Percentiles rank a stretch among this genome's conserved stretches.
Evolutionary conservation across 805 yeast species (phyloP).

Genomic region (Suhomyces xylopsoci): DNA sequence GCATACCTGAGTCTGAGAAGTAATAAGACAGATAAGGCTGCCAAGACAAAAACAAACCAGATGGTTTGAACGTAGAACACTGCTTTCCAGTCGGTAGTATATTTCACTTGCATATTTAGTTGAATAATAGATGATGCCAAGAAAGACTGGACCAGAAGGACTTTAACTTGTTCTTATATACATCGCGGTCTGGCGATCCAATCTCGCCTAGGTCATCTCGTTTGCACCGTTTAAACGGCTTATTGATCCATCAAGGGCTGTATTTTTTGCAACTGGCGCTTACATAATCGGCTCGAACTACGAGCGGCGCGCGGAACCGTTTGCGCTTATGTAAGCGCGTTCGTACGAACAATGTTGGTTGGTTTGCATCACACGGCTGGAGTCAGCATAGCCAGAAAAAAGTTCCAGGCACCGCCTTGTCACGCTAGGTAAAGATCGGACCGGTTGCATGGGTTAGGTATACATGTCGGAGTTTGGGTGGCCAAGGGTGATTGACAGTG

Average conservation of each 20-base stretch:
- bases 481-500: neutral
- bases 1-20: neutral
- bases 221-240: neutral
- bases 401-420: neutral
- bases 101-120: conserved; percentile 3
- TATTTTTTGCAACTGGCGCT: neutral
- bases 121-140: neutral
- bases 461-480: neutral
- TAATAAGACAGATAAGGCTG: neutral
- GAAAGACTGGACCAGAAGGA: neutral
- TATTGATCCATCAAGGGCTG: neutral
- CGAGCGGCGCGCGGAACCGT: neutral
- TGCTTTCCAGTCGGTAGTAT: conserved; percentile 6
- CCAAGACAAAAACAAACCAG: conserved; percentile 4
- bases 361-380: neutral
- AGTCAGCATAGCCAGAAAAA: neutral
- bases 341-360: neutral
- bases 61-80: conserved; percentile 8
- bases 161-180: neutral
- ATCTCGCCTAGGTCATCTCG: neutral
- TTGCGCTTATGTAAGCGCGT: neutral
- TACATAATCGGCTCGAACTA: neutral
- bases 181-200: neutral
- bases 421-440: neutral
- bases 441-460: neutral